Conservation (phyloP, 768 basidiomycete genomes). For the Hypholoma fasciculare region DNA sequence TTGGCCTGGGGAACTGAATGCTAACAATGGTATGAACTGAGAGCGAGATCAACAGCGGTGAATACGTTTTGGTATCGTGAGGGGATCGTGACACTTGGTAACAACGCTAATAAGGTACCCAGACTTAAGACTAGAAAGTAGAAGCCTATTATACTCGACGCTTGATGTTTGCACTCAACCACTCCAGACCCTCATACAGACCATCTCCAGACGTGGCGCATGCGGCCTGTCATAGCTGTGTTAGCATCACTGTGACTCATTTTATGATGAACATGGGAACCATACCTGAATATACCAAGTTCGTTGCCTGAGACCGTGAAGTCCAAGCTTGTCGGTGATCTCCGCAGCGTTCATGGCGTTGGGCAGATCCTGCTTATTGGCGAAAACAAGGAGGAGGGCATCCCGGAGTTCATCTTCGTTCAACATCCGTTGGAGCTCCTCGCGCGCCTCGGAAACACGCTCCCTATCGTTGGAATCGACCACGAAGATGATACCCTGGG, state of each 20-base stretch:
- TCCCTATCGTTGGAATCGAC: constrained; percentile 99
- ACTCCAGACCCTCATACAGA: constrained; percentile 97
- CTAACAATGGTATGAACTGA: constrained; percentile 31
- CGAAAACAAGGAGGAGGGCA: constrained; percentile 97
- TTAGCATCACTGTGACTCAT: constrained; percentile 9
- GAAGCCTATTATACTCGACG: constrained; percentile 63
- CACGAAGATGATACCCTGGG: constrained; percentile 99
- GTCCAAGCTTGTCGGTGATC: constrained; percentile 99
- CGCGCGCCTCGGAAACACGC: constrained; percentile 98
- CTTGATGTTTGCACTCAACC: constrained; percentile 92
- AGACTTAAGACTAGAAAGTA: constrained; percentile 23
- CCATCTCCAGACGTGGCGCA: constrained; percentile 99
- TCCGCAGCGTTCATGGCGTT: constrained; percentile 99
- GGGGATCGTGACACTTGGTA: constrained; percentile 54
- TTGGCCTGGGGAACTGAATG: constrained; percentile 26
- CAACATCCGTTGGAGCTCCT: constrained; percentile 99
- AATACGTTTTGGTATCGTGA: constrained; percentile 59
- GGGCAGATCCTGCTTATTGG: constrained; percentile 99
- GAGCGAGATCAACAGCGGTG: constrained; percentile 40
- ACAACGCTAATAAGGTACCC: constrained; percentile 54
- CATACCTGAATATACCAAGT: constrained; percentile 97
- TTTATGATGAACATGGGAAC: constrained; percentile 2
- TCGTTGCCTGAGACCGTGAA: constrained; percentile 95
- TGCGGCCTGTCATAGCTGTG: constrained; percentile 64
- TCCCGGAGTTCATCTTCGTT: constrained; percentile 99